Percentiles rank a stretch among this genome's conserved stretches.
phyloP scores from a whole-genome alignment of 2,329 filamentous ascomycete species.

The Seiridium cupressi region DNA sequence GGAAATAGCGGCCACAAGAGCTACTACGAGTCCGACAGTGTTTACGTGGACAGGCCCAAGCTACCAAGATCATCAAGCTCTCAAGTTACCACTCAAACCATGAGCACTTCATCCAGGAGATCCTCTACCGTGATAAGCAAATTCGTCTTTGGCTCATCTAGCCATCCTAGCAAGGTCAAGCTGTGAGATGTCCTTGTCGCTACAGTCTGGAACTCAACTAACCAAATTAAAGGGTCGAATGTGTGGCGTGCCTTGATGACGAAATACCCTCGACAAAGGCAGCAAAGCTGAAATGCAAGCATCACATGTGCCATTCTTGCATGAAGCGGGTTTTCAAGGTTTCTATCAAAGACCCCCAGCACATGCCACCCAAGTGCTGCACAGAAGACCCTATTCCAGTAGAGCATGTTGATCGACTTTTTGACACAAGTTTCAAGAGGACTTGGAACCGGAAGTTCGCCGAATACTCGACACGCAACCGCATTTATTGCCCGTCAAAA shows the following conservation, averaged over 20 bases:
- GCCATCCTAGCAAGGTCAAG: slow-evolving; percentile 13
- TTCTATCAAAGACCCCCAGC: slow-evolving; percentile 72
- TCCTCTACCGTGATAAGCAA: slow-evolving; percentile 30
- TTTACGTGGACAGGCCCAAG: slow-evolving; percentile 27
- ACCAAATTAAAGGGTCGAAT: slow-evolving; percentile 56
- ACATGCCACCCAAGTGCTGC: slow-evolving; percentile 87
- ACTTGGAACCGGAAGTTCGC: slow-evolving; percentile 79
- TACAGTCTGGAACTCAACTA: slow-evolving; percentile 12
- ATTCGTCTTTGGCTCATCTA: slow-evolving; percentile 26
- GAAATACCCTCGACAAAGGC: slow-evolving; percentile 57
- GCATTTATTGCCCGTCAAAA: slow-evolving; percentile 72
- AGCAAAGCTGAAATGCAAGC: slow-evolving; percentile 72
- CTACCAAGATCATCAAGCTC: slow-evolving; percentile 30
- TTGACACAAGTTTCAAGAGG: slow-evolving; percentile 72
- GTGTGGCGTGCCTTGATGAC: slow-evolving; percentile 71
- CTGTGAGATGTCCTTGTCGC: slow-evolving; percentile 19
- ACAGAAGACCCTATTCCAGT: slow-evolving; percentile 70
- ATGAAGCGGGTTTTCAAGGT: slow-evolving; percentile 72
- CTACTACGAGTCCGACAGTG: slow-evolving; percentile 29
- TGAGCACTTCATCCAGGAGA: slow-evolving; percentile 33
- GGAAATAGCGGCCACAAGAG: slow-evolving; percentile 17
- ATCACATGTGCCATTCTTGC: slow-evolving; percentile 78
- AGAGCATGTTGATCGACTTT: slow-evolving; percentile 72
- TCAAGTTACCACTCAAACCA: slow-evolving; percentile 32
- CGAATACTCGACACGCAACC: slow-evolving; percentile 72